Evolutionary conservation across 805 yeast species (phyloP).

Genomic region (Kluyveromyces siamensis): DNA sequence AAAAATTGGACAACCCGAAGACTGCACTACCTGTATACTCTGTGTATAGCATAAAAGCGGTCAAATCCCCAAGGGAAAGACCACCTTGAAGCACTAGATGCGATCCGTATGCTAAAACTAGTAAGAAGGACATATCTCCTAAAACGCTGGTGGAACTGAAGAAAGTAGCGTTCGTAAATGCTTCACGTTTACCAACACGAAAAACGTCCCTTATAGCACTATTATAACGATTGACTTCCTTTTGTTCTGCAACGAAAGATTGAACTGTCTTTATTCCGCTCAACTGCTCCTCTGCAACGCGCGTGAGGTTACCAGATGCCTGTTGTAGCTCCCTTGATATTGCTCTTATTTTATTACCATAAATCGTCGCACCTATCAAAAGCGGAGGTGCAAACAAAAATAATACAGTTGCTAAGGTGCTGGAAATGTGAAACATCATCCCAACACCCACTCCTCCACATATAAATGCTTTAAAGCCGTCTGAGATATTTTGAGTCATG

Average conservation of each 20-base stretch:
- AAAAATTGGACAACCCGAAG: constrained; percentile 86
- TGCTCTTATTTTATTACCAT: constrained; percentile 71
- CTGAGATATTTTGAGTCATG: constrained; percentile 83
- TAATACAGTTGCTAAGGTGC: constrained; percentile 73
- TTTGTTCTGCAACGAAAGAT: constrained; percentile 79
- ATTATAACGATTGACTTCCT: constrained; percentile 71
- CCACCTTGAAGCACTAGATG: constrained; percentile 68
- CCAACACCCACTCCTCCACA: constrained; percentile 79
- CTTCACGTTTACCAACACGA: constrained; percentile 69
- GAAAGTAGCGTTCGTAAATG: constrained; percentile 67
- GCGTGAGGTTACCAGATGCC: constrained; percentile 77
- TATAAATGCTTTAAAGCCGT: constrained; percentile 76
- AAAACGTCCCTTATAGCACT: constrained; percentile 58
- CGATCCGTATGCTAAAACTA: constrained; percentile 73
- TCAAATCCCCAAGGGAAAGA: constrained; percentile 79
- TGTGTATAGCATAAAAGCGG: constrained; percentile 91
- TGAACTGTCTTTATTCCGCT: constrained; percentile 85
- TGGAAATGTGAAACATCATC: constrained; percentile 84
- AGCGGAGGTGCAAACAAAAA: constrained; percentile 75
- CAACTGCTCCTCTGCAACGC: constrained; percentile 87
- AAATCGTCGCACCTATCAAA: constrained; percentile 64
- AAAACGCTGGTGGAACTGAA: constrained; percentile 70
- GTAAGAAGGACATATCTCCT: constrained; percentile 76
- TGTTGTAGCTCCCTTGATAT: constrained; percentile 76
- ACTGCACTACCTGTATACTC: constrained; percentile 90